These are phyloP conservation scores for Clavispora carvajalis DNA, from an alignment of 805 yeast species.

Conservation along the genomic window DNA sequence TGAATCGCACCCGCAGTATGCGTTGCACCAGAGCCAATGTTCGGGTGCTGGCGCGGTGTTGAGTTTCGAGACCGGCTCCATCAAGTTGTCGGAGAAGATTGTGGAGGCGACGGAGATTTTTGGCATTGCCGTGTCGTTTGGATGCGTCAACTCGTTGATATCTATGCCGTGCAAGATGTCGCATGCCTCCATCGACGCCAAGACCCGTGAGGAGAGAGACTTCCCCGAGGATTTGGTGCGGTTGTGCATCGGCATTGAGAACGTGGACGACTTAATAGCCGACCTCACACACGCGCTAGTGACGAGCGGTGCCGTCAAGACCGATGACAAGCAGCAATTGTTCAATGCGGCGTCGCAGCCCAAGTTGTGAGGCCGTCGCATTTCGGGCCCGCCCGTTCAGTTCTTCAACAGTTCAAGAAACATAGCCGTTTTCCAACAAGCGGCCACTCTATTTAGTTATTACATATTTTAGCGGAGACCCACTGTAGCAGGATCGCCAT, in stretches of 20 bases:
- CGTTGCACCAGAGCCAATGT: slow-evolving; percentile 69
- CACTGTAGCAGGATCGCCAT: too few relatives aligned
- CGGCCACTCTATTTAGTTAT: neutral
- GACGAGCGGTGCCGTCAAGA: slow-evolving; percentile 54
- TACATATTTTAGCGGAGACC: too few relatives aligned
- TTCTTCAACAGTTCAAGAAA: slow-evolving; percentile 1
- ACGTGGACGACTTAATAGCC: slow-evolving; percentile 70
- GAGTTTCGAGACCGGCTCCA: slow-evolving; percentile 80
- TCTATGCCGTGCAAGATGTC: slow-evolving; percentile 96
- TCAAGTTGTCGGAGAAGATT: slow-evolving; percentile 59
- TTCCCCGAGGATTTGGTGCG: slow-evolving; percentile 91
- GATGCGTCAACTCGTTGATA: slow-evolving; percentile 87
- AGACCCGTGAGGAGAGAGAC: slow-evolving; percentile 79
- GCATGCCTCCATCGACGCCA: slow-evolving; percentile 91
- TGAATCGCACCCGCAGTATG: slow-evolving; percentile 74
- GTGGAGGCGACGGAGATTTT: slow-evolving; percentile 73
- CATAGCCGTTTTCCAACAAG: slow-evolving; percentile 1
- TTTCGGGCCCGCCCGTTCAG: slow-evolving; percentile 1
- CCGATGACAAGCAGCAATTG: slow-evolving; percentile 36
- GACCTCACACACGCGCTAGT: slow-evolving; percentile 71
- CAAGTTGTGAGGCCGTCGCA: slow-evolving; percentile 15
- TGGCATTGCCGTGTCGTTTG: slow-evolving; percentile 90
- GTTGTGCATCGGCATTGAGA: slow-evolving; percentile 88
- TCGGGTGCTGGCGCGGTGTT: slow-evolving; percentile 87
- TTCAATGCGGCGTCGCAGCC: slow-evolving; percentile 33